Conservation (phyloP, 1,284 basidiomycete species). For the Ustilago esculenta region DNA sequence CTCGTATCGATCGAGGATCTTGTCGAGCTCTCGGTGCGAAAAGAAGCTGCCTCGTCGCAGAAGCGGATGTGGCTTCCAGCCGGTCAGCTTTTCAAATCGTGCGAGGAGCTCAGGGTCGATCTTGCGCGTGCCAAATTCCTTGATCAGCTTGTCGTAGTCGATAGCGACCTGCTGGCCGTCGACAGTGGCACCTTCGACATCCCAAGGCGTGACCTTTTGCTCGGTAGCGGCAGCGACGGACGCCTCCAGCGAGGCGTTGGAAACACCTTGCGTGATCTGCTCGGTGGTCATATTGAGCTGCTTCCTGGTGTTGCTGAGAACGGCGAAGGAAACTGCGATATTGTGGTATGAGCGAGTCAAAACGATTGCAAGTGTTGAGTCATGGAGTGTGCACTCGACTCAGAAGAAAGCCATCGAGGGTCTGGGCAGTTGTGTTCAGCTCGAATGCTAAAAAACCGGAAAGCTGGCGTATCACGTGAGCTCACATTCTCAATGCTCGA, state of each 20-base stretch:
- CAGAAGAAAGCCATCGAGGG: slow-evolving; percentile 21
- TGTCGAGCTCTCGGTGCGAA: slow-evolving; percentile 94
- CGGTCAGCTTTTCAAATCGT: slow-evolving; percentile 91
- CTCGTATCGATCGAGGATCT: slow-evolving; percentile 93
- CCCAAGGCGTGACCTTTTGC: slow-evolving; percentile 96
- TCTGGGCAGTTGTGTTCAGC: slow-evolving; percentile 1
- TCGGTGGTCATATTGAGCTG: slow-evolving; percentile 29
- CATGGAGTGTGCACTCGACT: slow-evolving; percentile 1
- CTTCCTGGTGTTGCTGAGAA: not conserved
- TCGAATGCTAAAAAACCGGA: slow-evolving; percentile 1
- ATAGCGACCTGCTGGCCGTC: slow-evolving; percentile 80
- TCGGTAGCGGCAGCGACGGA: slow-evolving; percentile 42
- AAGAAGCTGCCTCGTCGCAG: slow-evolving; percentile 95
- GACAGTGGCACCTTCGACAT: slow-evolving; percentile 91
- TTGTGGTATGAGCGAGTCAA: slow-evolving; percentile 10
- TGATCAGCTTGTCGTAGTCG: slow-evolving; percentile 95
- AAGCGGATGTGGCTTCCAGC: slow-evolving; percentile 87
- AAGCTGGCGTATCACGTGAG: slow-evolving; percentile 28
- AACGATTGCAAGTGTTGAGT: slow-evolving; percentile 4
- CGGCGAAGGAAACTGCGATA: no score
- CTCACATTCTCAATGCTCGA: not conserved
- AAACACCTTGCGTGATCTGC: slow-evolving; percentile 46
- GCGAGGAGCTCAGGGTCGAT: slow-evolving; percentile 82
- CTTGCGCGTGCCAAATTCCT: slow-evolving; percentile 89
- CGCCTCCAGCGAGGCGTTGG: slow-evolving; percentile 44